phyloP scores from a whole-genome alignment of 164 flowering plant genomes.

The Vitis rupestris region DNA sequence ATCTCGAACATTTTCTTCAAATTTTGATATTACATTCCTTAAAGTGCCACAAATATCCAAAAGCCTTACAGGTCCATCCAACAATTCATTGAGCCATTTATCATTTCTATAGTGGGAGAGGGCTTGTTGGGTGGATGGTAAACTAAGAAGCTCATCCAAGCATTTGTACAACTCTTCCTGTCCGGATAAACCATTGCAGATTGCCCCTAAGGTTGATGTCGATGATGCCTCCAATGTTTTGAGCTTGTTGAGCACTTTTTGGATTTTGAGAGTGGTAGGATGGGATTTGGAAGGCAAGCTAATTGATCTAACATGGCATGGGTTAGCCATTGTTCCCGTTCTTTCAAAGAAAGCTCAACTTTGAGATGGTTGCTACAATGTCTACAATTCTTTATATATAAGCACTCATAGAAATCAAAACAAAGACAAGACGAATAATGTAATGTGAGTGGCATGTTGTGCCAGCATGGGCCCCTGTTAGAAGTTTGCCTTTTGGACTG shows the following conservation, averaged over 20 bases:
- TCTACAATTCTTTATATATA: not conserved
- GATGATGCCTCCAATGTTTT: constrained; percentile 21
- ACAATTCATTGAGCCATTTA: constrained; percentile 12
- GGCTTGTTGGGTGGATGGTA: constrained; percentile 29
- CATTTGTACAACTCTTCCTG: constrained; percentile 33
- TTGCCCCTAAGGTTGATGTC: constrained; percentile 15
- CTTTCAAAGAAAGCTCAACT: not conserved
- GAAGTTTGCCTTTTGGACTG: too few species aligned
- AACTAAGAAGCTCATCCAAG: constrained; percentile 27
- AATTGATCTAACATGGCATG: constrained; percentile 27
- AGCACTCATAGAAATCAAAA: not conserved
- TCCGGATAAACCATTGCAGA: constrained; percentile 20
- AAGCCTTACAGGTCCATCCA: constrained; percentile 29
- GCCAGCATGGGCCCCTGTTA: constrained; percentile 1
- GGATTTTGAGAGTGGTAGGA: constrained; percentile 28
- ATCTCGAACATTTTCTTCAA: constrained; percentile 21
- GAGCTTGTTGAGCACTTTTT: constrained; percentile 35
- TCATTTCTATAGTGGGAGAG: constrained; percentile 15
- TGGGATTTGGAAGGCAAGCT: constrained; percentile 46
- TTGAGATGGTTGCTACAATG: not conserved
- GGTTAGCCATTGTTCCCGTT: constrained; percentile 21
- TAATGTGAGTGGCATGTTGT: constrained; percentile 16
- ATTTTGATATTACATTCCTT: constrained; percentile 17
- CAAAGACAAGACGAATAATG: not conserved
- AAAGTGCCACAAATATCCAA: constrained; percentile 26